These are phyloP conservation scores for Suhomyces xylopsoci DNA, from an alignment of 805 yeast species.

Conservation along the genomic window DNA sequence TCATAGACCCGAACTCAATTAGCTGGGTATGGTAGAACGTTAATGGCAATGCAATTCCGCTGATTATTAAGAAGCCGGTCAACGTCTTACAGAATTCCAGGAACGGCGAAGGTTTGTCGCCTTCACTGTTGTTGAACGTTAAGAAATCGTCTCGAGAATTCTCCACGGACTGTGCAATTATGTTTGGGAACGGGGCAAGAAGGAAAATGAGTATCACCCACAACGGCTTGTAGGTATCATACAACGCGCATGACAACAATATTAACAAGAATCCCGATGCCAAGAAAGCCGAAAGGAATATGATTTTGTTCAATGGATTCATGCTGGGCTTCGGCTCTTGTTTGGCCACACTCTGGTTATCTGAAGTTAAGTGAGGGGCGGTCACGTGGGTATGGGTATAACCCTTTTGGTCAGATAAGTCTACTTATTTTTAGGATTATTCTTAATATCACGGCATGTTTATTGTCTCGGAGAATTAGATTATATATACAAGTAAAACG, in stretches of 20 bases:
- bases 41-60: slow-evolving; percentile 45
- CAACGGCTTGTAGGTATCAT: slow-evolving; percentile 38
- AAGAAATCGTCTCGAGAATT: slow-evolving; percentile 41
- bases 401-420: background rate
- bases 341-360: background rate
- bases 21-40: slow-evolving; percentile 36
- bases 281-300: slow-evolving; percentile 43
- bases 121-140: slow-evolving; percentile 41
- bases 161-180: slow-evolving; percentile 36
- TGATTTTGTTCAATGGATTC: slow-evolving; percentile 47
- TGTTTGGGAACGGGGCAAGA: slow-evolving; percentile 45
- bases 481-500: background rate
- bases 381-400: background rate
- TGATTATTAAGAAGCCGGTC: slow-evolving; percentile 40
- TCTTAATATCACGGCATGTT: background rate
- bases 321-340: slow-evolving; percentile 12
- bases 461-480: background rate
- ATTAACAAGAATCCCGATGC: slow-evolving; percentile 45
- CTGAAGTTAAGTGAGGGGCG: background rate
- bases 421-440: background rate
- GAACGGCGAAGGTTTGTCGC: slow-evolving; percentile 33
- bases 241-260: slow-evolving; percentile 44
- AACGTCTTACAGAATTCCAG: slow-evolving; percentile 37
- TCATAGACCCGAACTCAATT: slow-evolving; percentile 37
- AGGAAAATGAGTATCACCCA: slow-evolving; percentile 44